Conservation (phyloP, 176 grass and related monocot genomes). For the Raddia distichophylla region DNA sequence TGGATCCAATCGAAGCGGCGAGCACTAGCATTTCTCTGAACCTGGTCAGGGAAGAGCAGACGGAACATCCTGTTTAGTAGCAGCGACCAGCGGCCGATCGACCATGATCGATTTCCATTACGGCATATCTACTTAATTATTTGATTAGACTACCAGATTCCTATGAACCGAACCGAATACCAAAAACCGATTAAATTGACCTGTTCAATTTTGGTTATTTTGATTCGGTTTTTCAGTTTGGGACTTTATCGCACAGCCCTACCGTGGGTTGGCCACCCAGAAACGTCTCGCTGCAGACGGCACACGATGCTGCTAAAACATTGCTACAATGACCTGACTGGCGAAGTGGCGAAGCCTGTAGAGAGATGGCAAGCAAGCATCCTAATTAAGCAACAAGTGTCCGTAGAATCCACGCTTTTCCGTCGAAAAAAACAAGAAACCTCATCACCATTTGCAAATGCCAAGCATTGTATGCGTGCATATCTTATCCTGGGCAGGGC, state of each 20-base stretch:
- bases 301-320: background rate
- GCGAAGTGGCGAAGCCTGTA: background rate
- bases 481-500: constrained; percentile 5
- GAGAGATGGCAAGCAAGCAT: background rate
- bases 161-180: too few species aligned
- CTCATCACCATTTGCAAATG: background rate
- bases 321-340: background rate
- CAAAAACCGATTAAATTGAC: too few species aligned
- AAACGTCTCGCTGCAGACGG: constrained; percentile 6
- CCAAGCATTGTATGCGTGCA: background rate
- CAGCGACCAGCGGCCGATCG: background rate
- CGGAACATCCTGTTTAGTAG: background rate
- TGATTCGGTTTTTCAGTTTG: too few species aligned
- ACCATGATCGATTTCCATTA: background rate
- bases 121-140: too few species aligned
- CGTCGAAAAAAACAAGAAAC: constrained; percentile 6
- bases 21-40: constrained; percentile 1
- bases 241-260: too few species aligned
- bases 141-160: too few species aligned
- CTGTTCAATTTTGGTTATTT: too few species aligned
- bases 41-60: constrained; percentile 18
- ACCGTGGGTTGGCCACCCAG: background rate
- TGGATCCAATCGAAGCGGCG: background rate
- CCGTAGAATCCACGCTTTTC: background rate
- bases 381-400: background rate